Evolutionary conservation across 108 stramenopile species (phyloP), one percentile per base, ranked within the genome.

Genomic region (Nitzschia sp.): DNA sequence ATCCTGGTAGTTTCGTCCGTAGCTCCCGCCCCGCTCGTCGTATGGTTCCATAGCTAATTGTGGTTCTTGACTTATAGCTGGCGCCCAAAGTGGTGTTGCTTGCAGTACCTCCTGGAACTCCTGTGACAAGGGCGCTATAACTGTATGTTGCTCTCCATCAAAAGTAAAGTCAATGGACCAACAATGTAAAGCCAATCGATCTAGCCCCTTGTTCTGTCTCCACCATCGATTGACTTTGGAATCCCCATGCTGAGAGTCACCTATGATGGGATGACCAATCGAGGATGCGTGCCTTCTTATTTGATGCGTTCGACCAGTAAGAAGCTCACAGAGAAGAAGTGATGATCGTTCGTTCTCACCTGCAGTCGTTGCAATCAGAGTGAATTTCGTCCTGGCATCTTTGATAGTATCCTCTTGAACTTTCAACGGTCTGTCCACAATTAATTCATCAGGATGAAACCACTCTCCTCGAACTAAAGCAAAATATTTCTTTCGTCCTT

Each of bases 241-340:
- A 52, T 85, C 84, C 19, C 90, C 90, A 63, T 88, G 90, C 45
- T 82, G 71, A n/a, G 81, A 63, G 78, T 91, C 90, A 23, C 90
- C 90, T 63, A 90, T 75, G 58, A 90, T 68, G 15, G 83, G 81
- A 58, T 81, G 81, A 0, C 79, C 80, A 13, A 89, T 78, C 0
- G 57, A 48, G 6, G 53, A 68, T 3, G 77, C 68, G 55, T 89
- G 88, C 36, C 80, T 83, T 15, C 88, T 68, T 23, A 89, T 76
- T 61, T 89, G 88, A 64, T 89, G 88, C 60, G 77, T 86, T 22
- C 82, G 60, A 34, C 89, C 89, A 26, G 84, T 85, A 19, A 64
- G 44, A 28, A 81, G 81, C 41, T 58, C 69, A 45, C 81, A 82
- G 27, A 84, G 55, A 8, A 86, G 58, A 22, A 87, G 61, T 13